Base-by-base conservation (phyloP, 257 asterid species). In the Fraxinus cuspidata region DNA sequence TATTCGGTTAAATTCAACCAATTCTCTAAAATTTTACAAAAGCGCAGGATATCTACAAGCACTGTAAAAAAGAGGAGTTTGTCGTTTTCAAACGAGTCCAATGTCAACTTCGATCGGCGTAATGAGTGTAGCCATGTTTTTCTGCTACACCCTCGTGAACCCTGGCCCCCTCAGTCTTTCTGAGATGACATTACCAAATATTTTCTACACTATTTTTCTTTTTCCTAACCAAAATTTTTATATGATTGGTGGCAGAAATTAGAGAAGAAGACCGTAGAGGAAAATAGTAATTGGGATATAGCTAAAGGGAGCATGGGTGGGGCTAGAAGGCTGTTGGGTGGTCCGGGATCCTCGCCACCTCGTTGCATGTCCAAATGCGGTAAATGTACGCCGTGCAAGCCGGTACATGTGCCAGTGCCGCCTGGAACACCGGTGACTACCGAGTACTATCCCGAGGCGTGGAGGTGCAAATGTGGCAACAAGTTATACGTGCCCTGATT, bases 401-500 rank as follows among this genome's bases (percentile, higher is more conserved):
- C 96, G 15, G 89, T 88, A 38, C 96, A 80, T 3, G 87, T 91
- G 78, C 77, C 91, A 12, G 92, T 89, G 80, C 92, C 89, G 2
- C 89, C 92, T 0, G 89, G 94, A 15, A 83, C 78, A 3, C 88
- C 90, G 21, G 94, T 89, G 60, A 81, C 91, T 1, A 78, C 86
- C 1, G 94, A 89, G 83, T 84, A 83, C 85, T 86, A 86, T 56
- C 92, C 90, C 0, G 89, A 88, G 81, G 89, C 89, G 23, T 88
- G 92, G 92, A 86, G 88, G 77, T 88, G 92, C 92, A 88, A 86
- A 72, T 88, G 92, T 83, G 86, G 90, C 53, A 88, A 84, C 79
- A 86, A 72, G 82, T 75, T 84, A 63, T 88, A 82, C 83, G 79
- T 86, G 85, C 90, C 93, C 78, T 88, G 75, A 44, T 44, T 16